Evolutionary conservation across 2,329 filamentous ascomycete genomes (phyloP).

Genomic region (Ophiostoma australiae): DNA sequence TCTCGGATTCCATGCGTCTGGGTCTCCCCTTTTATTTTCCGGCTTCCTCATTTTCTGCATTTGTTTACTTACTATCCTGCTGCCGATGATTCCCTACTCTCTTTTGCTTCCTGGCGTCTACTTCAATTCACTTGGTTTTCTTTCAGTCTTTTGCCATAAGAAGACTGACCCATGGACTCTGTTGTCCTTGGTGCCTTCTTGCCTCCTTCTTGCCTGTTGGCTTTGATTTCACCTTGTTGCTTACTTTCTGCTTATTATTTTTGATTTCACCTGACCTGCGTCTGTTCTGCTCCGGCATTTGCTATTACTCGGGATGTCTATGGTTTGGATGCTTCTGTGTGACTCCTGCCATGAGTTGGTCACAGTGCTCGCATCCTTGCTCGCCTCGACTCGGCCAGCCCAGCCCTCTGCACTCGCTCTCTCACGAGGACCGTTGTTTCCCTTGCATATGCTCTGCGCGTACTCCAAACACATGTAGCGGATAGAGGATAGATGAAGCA

Average conservation of each 20-base stretch:
- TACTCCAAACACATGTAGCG: neutral
- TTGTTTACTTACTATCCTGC: neutral
- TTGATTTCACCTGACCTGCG: neutral
- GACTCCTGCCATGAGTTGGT: no score
- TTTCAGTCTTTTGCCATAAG: neutral
- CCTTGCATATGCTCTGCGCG: neutral
- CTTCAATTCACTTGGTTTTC: slow-evolving; percentile 10
- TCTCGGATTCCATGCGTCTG: neutral
- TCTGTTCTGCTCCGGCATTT: neutral
- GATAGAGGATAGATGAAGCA: slow-evolving; percentile 1
- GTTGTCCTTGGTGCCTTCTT: neutral
- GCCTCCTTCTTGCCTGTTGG: neutral
- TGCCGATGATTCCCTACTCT: slow-evolving; percentile 10
- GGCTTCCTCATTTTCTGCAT: neutral
- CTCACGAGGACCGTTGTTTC: neutral
- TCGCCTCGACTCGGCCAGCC: neutral
- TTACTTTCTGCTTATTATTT: neutral
- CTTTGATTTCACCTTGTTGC: neutral
- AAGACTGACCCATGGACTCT: neutral
- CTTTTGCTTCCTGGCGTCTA: neutral
- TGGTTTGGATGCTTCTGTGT: neutral
- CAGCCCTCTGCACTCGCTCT: neutral
- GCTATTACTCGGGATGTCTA: neutral
- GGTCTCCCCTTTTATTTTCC: neutral
- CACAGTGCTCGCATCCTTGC: no score